Evolutionary conservation across 106 monocot species (phyloP).

Genomic region (Xerophyta viscosa): DNA sequence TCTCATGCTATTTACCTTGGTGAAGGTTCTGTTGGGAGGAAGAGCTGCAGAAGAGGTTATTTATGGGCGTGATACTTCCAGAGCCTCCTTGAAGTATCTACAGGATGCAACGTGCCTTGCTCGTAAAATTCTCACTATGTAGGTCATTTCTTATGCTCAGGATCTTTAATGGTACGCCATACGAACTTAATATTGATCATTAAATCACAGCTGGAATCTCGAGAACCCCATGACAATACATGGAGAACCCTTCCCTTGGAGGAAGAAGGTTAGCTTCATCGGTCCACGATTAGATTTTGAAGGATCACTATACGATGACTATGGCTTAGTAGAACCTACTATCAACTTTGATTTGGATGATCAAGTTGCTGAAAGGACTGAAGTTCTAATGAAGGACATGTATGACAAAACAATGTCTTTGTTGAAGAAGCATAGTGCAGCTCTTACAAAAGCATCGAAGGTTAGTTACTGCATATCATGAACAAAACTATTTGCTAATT

Average conservation of each 20-base stretch:
- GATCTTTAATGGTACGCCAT: background rate
- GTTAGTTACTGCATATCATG: slow-evolving; percentile 25
- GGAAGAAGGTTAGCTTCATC: slow-evolving; percentile 41
- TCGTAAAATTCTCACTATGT: slow-evolving; percentile 75
- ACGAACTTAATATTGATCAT: background rate
- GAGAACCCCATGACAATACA: slow-evolving; percentile 84
- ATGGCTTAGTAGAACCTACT: slow-evolving; percentile 52
- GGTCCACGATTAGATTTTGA: slow-evolving; percentile 82
- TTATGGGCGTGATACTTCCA: slow-evolving; percentile 72
- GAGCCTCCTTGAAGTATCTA: slow-evolving; percentile 70
- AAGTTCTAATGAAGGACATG: slow-evolving; percentile 48
- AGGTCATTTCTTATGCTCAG: slow-evolving; percentile 4
- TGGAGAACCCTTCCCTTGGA: slow-evolving; percentile 75
- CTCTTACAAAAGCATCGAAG: slow-evolving; percentile 73
- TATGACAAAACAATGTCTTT: slow-evolving; percentile 52
- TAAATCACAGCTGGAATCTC: slow-evolving; percentile 64
- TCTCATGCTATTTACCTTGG: background rate
- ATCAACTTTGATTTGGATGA: slow-evolving; percentile 70
- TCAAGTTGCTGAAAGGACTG: slow-evolving; percentile 55
- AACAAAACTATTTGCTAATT: too few species aligned
- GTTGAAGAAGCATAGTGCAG: slow-evolving; percentile 51
- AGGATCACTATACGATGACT: slow-evolving; percentile 75
- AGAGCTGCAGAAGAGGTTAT: slow-evolving; percentile 85
- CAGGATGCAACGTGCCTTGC: slow-evolving; percentile 85
- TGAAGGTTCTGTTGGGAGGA: slow-evolving; percentile 69